Base-by-base conservation (phyloP, 208 protist genomes). In the Trypanosoma cruzi region DNA sequence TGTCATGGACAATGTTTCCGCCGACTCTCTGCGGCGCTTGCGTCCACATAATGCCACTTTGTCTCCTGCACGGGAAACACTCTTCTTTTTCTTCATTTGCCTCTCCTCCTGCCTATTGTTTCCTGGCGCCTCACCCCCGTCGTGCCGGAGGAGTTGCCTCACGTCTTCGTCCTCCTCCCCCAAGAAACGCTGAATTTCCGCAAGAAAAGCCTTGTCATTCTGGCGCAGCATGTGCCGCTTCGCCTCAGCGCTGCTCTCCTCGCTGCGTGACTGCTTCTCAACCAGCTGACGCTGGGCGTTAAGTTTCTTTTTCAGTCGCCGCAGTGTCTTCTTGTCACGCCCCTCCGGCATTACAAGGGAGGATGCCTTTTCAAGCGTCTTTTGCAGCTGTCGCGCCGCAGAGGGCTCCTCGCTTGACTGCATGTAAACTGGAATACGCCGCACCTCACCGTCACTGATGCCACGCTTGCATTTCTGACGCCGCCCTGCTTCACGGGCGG, bases 171-270 rank as follows among this genome's bases (percentile, higher is more conserved):
- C 77, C 26, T 76, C 71, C 18, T 80, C 77, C 18, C 87, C 87
- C 18, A 93, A 59, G 64, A 93, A 93, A 29, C 82, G 50, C 53
- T 71, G 58, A 36, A 93, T 29, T 54, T 86, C 79, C 26, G 55
- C 70, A 20, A 85, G 60, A 24, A 93, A 79, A 13, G 63, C 68
- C 62, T 73, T 68, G 37, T 82, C 57, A 11, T 44, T 64, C 24
- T 20, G 28, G 42, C 65, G 63, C 8, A 71, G 44, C 40, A 58
- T 5, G 37, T 65, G 53, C 14, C 55, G n/a, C 8, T 36, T 31
- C 34, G 48, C 66, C 24, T 70, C 64, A 1, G 53, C 76, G 13
- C 10, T 55, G 34, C 28, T 44, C n/a, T 69, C 54, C 53, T 49
- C 57, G 48, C 60, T 60, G 54, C 71, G 66, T 18, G 50, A 40